Percentiles rank a stretch among this genome's conserved stretches.
phyloP scores from a whole-genome alignment of 2,329 filamentous ascomycete genomes.

The Verticillium longisporum region DNA sequence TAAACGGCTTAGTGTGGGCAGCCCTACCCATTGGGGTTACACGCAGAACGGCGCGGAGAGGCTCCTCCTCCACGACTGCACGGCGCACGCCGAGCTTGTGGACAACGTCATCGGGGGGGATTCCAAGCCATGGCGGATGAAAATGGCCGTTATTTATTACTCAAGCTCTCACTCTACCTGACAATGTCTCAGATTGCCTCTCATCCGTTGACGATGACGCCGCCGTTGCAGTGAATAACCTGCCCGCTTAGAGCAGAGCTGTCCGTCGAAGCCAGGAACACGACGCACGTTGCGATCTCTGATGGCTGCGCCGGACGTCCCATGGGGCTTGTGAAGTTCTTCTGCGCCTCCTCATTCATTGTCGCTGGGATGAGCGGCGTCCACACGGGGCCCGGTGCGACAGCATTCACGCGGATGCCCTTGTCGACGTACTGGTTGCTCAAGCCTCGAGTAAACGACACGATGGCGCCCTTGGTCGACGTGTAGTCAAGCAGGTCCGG shows the following conservation, averaged over 20 bases:
- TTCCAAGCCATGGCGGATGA: neutral
- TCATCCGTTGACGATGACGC: slow-evolving; percentile 39
- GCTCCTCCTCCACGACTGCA: neutral
- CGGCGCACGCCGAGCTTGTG: neutral
- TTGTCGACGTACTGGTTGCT: slow-evolving; percentile 67
- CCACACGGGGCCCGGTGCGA: slow-evolving; percentile 76
- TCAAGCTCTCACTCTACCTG: neutral
- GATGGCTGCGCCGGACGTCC: slow-evolving; percentile 72
- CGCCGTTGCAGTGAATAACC: slow-evolving; percentile 48
- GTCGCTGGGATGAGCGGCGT: slow-evolving; percentile 68
- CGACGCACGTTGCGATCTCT: slow-evolving; percentile 75
- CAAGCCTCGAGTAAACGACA: slow-evolving; percentile 71
- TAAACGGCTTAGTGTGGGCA: neutral
- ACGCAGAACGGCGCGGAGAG: neutral
- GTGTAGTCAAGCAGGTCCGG: slow-evolving; percentile 79
- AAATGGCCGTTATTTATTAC: neutral
- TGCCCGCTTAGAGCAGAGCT: slow-evolving; percentile 71
- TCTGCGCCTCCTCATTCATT: slow-evolving; percentile 63
- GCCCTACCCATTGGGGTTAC: neutral
- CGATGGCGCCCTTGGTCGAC: slow-evolving; percentile 69
- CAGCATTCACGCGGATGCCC: slow-evolving; percentile 71
- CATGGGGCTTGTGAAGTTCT: slow-evolving; percentile 68
- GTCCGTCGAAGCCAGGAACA: slow-evolving; percentile 71
- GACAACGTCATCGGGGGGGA: neutral
- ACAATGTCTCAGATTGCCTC: neutral